These are phyloP conservation scores for Chytriomyces confervae DNA, from an alignment of 192 early-diverging fungal species.

Conservation along the genomic window DNA sequence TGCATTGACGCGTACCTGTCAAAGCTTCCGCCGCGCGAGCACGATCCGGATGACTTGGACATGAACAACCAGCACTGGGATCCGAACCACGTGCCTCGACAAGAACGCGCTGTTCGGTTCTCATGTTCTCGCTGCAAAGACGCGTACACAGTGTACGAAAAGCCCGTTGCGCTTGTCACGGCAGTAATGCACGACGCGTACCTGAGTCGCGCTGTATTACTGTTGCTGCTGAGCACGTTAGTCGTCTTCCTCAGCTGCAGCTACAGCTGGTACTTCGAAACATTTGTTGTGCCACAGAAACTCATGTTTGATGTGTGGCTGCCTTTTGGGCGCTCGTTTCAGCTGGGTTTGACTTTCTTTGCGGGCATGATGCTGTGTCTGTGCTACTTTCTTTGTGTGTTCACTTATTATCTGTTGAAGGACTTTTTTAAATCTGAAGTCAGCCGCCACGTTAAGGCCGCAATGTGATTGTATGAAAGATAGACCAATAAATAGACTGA, in stretches of 20 bases:
- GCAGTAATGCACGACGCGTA: not conserved
- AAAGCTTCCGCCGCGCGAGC: conserved; percentile 21
- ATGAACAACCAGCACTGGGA: not conserved
- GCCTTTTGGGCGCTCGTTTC: not conserved
- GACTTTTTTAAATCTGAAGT: not conserved
- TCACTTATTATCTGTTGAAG: not conserved
- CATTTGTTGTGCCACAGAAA: not conserved
- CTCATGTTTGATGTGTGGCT: conserved; percentile 4
- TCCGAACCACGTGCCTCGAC: not conserved
- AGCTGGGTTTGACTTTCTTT: not conserved
- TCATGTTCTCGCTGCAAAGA: not conserved
- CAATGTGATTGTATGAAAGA: too few species aligned
- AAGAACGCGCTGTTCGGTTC: not conserved
- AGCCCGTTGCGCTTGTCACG: not conserved
- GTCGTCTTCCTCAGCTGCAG: not conserved
- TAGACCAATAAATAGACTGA: too few species aligned
- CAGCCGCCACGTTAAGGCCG: not conserved
- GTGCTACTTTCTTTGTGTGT: not conserved
- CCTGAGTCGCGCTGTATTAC: not conserved
- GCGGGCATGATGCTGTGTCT: not conserved
- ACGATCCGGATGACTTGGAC: not conserved
- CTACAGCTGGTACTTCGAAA: not conserved
- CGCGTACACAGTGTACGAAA: not conserved
- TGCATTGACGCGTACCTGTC: conserved; percentile 42
- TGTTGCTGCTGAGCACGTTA: not conserved